These are phyloP conservation scores for Orobanche coerulescens DNA, from an alignment of 257 asterid species.

Conservation along the genomic window DNA sequence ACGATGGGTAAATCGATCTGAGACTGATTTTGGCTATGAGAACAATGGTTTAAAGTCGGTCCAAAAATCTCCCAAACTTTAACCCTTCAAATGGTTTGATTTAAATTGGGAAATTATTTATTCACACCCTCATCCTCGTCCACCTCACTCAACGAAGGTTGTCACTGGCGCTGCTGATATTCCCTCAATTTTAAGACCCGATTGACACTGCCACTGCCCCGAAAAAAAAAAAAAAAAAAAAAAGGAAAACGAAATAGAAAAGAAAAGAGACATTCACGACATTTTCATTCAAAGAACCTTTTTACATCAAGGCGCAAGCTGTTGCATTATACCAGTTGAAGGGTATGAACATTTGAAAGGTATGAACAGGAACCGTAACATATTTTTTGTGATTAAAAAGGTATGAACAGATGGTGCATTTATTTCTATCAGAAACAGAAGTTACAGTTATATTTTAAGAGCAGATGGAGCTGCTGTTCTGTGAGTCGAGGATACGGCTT, in stretches of 20 bases:
- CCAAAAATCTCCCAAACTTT: neutral
- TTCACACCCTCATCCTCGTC: too few relatives aligned
- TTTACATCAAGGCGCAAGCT: neutral
- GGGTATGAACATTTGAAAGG: conserved; percentile 14
- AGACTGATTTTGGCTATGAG: too few relatives aligned
- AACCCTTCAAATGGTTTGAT: too few relatives aligned
- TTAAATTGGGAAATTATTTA: too few relatives aligned
- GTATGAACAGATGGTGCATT: conserved; percentile 23
- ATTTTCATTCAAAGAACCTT: neutral
- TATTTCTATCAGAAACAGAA: conserved; percentile 22
- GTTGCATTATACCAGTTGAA: conserved; percentile 14
- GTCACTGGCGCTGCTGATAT: too few relatives aligned
- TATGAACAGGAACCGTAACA: conserved; percentile 23
- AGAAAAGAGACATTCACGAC: neutral
- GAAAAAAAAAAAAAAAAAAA: neutral
- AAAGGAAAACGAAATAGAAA: neutral
- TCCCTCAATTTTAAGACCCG: too few relatives aligned
- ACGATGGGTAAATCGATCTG: too few relatives aligned
- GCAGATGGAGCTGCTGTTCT: conserved; percentile 31
- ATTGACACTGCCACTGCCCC: too few relatives aligned
- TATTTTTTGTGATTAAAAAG: conserved; percentile 25
- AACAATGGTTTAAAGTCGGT: too few relatives aligned
- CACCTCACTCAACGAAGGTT: too few relatives aligned
- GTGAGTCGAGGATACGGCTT: conserved; percentile 17
- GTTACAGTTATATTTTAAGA: conserved; percentile 25